phyloP scores from a whole-genome alignment of 2,329 filamentous ascomycete genomes.

The Scleromitrula shiraiana region DNA sequence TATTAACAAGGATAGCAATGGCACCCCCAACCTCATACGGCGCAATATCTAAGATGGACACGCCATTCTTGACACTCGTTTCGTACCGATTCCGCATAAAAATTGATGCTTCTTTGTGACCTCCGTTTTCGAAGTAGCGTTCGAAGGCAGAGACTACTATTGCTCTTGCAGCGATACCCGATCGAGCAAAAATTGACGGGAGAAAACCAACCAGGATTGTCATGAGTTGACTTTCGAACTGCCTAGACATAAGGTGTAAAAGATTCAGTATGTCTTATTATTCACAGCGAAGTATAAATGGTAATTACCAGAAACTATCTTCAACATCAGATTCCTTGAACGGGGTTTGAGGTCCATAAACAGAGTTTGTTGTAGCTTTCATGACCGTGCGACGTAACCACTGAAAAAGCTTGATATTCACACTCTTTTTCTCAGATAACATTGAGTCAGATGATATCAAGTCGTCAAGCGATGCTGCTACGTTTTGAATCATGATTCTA shows the following conservation, averaged over 20 bases:
- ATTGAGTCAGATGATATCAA: background rate
- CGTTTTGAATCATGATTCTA: background rate
- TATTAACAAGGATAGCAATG: constrained; percentile 36
- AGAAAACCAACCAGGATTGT: background rate
- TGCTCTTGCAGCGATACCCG: background rate
- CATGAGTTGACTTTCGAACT: constrained; percentile 29
- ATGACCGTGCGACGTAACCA: background rate
- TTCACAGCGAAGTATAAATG: background rate
- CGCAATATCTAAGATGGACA: constrained; percentile 20
- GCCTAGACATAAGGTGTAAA: constrained; percentile 14
- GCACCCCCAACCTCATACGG: constrained; percentile 35
- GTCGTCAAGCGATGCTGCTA: background rate
- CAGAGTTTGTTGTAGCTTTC: background rate
- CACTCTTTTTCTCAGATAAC: background rate
- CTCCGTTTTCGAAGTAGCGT: constrained; percentile 34
- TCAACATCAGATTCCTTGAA: background rate
- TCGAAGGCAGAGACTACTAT: constrained; percentile 26
- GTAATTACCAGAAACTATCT: constrained; percentile 5
- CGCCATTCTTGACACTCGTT: constrained; percentile 25
- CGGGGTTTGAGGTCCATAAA: constrained; percentile 9
- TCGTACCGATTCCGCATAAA: constrained; percentile 32
- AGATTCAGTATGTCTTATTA: constrained; percentile 18
- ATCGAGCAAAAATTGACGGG: constrained; percentile 11
- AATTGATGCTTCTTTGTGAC: constrained; percentile 33
- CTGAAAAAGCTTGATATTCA: background rate